phyloP scores from a whole-genome alignment of 805 yeast species.

The Nadsonia fulvescens region DNA sequence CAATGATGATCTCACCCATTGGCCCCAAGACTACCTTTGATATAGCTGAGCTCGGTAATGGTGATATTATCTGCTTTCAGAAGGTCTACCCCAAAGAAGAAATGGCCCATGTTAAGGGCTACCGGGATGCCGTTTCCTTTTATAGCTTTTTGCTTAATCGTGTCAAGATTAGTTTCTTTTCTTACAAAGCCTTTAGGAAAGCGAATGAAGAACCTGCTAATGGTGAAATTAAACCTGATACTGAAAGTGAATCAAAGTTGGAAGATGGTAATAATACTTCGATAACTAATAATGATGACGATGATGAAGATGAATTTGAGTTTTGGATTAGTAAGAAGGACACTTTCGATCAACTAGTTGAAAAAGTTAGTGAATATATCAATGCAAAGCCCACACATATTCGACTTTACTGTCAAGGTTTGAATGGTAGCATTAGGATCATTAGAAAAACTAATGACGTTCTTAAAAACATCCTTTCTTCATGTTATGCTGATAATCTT shows the following conservation, averaged over 20 bases:
- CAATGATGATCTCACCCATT: conserved; percentile 17
- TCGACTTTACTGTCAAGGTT: conserved; percentile 45
- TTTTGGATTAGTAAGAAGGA: conserved; percentile 54
- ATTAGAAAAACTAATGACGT: conserved; percentile 17
- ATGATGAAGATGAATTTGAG: conserved; percentile 12
- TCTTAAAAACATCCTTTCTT: conserved; percentile 18
- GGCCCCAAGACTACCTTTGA: conserved; percentile 13
- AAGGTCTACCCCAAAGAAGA: conserved; percentile 11
- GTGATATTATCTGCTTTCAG: conserved; percentile 22
- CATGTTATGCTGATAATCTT: conserved; percentile 8
- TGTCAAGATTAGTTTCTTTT: conserved; percentile 12
- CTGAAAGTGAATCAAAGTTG: too few relatives aligned
- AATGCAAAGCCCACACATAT: conserved; percentile 40
- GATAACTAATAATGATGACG: conserved; percentile 7
- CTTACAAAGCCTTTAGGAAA: too few relatives aligned
- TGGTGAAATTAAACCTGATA: too few relatives aligned
- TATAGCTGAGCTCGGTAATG: conserved; percentile 18
- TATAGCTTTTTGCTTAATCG: conserved; percentile 20
- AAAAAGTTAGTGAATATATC: conserved; percentile 36
- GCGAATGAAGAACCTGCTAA: too few relatives aligned
- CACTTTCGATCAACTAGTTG: conserved; percentile 39
- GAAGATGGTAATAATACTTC: too few relatives aligned
- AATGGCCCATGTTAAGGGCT: conserved; percentile 7
- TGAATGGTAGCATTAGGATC: conserved; percentile 29
- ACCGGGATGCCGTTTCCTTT: conserved; percentile 11